These are phyloP conservation scores for Trichoderma sp. DNA, from an alignment of 2,329 filamentous ascomycete species.

Conservation along the genomic window DNA sequence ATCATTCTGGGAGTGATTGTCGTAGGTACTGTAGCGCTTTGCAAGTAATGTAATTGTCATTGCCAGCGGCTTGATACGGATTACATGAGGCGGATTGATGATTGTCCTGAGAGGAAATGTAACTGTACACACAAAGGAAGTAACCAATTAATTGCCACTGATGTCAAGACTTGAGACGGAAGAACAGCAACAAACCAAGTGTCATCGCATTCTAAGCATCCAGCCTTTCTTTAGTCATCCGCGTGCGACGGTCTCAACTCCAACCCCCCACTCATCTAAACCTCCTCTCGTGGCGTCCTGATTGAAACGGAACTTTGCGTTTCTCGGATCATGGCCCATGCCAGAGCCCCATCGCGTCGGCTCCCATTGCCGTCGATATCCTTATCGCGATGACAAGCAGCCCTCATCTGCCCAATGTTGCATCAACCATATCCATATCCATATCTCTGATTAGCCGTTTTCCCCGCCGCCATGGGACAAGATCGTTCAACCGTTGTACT, in stretches of 20 bases:
- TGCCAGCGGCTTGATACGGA: not conserved
- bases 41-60: not conserved
- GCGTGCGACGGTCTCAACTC: not conserved
- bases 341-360: not conserved
- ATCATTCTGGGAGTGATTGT: not conserved
- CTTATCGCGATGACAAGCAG: not conserved
- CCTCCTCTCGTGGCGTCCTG: not conserved
- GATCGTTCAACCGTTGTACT: not conserved
- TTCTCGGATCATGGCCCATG: not conserved
- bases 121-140: not conserved
- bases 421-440: not conserved
- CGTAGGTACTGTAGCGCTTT: not conserved
- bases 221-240: not conserved
- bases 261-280: not conserved
- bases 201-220: too few relatives aligned
- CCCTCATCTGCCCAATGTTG: not conserved
- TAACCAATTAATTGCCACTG: not conserved
- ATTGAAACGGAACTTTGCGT: not conserved
- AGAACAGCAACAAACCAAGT: not conserved
- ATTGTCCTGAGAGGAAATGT: not conserved
- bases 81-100: not conserved
- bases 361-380: not conserved
- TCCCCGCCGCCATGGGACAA: not conserved
- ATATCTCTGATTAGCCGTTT: not conserved
- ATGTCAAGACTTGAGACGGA: not conserved